These are phyloP conservation scores for Tetrahymena elliotti DNA, from an alignment of 73 alveolate species.

Conservation along the genomic window DNA sequence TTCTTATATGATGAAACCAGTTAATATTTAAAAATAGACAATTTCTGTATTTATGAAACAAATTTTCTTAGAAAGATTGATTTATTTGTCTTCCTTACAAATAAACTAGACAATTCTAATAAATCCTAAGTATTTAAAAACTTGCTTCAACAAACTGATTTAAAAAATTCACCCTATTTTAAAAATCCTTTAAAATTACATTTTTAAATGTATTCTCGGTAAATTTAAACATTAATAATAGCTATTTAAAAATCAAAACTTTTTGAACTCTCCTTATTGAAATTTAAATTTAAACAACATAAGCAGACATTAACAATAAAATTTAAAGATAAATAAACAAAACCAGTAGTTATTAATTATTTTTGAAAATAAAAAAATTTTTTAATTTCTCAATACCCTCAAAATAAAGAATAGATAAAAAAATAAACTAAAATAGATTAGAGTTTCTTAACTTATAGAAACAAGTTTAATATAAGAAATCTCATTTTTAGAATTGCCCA, in stretches of 20 bases:
- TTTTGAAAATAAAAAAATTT: too few relatives aligned
- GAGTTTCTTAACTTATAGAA: background rate
- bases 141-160: background rate
- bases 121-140: background rate
- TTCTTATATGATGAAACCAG: background rate
- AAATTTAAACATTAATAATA: too few relatives aligned
- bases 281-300: background rate
- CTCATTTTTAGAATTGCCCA: too few relatives aligned
- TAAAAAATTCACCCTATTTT: too few relatives aligned
- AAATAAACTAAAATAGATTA: background rate
- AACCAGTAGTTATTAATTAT: too few relatives aligned
- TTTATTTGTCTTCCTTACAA: too few relatives aligned
- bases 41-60: background rate
- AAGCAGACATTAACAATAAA: background rate
- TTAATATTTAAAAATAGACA: too few relatives aligned
- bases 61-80: background rate
- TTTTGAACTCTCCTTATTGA: background rate
- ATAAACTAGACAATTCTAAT: background rate
- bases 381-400: background rate
- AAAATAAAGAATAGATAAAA: background rate
- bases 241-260: background rate
- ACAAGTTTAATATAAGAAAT: too few relatives aligned
- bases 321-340: too few relatives aligned
- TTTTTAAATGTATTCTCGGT: background rate
- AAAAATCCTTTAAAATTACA: background rate